phyloP scores from a whole-genome alignment of 495 filamentous ascomycete genomes.

The Chaetomium tenue region DNA sequence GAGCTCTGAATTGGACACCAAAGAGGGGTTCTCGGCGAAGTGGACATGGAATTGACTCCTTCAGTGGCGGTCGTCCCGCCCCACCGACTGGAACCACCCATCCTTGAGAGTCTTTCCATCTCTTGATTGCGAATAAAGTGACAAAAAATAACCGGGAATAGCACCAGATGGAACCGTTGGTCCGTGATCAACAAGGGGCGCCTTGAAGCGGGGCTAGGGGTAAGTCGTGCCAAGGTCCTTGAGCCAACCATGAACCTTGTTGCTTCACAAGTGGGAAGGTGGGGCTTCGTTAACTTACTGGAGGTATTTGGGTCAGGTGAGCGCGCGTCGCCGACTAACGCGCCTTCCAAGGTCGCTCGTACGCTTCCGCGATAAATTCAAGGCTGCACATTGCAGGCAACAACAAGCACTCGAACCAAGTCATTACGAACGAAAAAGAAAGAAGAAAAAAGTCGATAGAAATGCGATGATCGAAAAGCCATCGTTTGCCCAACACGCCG shows the following conservation, averaged over 20 bases:
- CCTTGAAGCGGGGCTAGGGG: background rate
- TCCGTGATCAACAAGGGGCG: background rate
- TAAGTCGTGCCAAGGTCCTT: no score
- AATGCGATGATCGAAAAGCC: constrained; percentile 14
- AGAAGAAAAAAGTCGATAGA: background rate
- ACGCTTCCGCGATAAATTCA: background rate
- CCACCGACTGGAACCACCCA: background rate
- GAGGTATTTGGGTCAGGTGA: constrained; percentile 22
- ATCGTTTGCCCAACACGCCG: constrained; percentile 23
- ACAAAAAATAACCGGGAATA: background rate
- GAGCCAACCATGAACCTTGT: background rate
- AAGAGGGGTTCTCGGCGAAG: background rate
- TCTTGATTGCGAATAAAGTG: no score
- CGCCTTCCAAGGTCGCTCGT: constrained; percentile 5
- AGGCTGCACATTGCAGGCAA: background rate
- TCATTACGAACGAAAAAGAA: no score
- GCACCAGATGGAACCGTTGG: background rate
- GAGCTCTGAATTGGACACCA: background rate
- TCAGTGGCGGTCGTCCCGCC: background rate
- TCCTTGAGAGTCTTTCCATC: background rate
- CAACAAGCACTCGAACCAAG: background rate
- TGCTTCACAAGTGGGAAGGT: background rate
- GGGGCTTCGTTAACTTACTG: background rate
- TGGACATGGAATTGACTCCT: constrained; percentile 2
- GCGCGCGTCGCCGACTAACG: constrained; percentile 14